phyloP scores from a whole-genome alignment of 2,329 filamentous ascomycete species.

The Xylaria sp. region DNA sequence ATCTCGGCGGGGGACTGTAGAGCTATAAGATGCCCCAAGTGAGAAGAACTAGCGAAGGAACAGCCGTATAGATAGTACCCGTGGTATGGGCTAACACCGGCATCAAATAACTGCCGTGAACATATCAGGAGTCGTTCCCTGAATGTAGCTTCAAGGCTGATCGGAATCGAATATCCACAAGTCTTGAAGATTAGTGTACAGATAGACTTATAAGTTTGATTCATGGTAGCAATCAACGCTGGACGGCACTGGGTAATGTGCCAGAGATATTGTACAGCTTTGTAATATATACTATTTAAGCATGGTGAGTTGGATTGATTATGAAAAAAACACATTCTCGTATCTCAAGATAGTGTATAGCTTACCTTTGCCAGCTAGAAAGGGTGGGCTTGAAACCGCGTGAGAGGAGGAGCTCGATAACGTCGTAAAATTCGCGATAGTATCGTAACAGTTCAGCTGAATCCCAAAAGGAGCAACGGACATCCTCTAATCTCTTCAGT shows the following conservation, averaged over 20 bases:
- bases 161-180: neutral
- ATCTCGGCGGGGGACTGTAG: neutral
- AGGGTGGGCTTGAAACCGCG: conserved; percentile 16
- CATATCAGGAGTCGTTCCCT: neutral
- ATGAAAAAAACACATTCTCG: neutral
- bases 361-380: conserved; percentile 30
- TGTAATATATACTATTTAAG: neutral
- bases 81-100: neutral
- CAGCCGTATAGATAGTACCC: neutral
- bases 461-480: too few relatives aligned
- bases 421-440: conserved; percentile 10
- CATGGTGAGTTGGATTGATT: neutral
- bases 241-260: neutral
- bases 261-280: neutral
- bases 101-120: neutral
- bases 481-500: neutral
- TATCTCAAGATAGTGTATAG: neutral
- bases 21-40: conserved; percentile 3
- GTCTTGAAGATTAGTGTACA: neutral
- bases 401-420: conserved; percentile 14
- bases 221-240: neutral
- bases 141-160: neutral
- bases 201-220: neutral
- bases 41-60: neutral
- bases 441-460: neutral